phyloP scores from a whole-genome alignment of 2,329 filamentous ascomycete genomes.

The Ustulina deusta region DNA sequence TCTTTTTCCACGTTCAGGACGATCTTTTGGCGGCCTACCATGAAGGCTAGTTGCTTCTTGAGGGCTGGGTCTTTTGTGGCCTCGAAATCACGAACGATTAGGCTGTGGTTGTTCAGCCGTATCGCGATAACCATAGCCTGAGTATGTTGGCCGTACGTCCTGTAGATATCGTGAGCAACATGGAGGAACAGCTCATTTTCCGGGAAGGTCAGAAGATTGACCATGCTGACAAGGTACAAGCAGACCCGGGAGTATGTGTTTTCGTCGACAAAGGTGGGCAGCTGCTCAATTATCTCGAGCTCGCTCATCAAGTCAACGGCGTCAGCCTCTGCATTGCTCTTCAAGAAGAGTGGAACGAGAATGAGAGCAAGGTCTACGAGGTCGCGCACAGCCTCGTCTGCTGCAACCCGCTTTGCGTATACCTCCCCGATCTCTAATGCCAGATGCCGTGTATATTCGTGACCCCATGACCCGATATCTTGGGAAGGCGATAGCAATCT shows the following conservation, averaged over 20 bases:
- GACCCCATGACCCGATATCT: constrained; percentile 97
- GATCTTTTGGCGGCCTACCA: constrained; percentile 92
- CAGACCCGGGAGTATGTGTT: constrained; percentile 94
- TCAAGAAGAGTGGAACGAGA: constrained; percentile 92
- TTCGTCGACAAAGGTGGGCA: constrained; percentile 89
- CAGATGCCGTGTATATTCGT: constrained; percentile 96
- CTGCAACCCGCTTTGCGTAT: constrained; percentile 86
- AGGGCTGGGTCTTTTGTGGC: constrained; percentile 83
- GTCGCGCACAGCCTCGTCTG: constrained; percentile 86
- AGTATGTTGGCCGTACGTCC: constrained; percentile 89
- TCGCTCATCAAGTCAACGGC: constrained; percentile 97
- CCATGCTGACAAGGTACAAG: constrained; percentile 99
- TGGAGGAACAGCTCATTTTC: constrained; percentile 96
- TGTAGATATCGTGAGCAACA: constrained; percentile 93
- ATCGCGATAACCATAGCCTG: constrained; percentile 96
- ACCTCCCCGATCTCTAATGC: constrained; percentile 96
- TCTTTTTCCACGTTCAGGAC: constrained; percentile 75
- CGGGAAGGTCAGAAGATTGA: constrained; percentile 95
- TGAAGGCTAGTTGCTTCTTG: constrained; percentile 93
- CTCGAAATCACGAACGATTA: constrained; percentile 86
- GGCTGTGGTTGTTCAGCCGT: constrained; percentile 84
- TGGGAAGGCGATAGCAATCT: constrained; percentile 88
- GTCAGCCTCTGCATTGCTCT: constrained; percentile 97
- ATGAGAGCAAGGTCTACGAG: constrained; percentile 85
- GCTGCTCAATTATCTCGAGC: constrained; percentile 94